Conservation (phyloP, 2,329 filamentous ascomycete species). For the Pseudogymnoascus destructans region DNA sequence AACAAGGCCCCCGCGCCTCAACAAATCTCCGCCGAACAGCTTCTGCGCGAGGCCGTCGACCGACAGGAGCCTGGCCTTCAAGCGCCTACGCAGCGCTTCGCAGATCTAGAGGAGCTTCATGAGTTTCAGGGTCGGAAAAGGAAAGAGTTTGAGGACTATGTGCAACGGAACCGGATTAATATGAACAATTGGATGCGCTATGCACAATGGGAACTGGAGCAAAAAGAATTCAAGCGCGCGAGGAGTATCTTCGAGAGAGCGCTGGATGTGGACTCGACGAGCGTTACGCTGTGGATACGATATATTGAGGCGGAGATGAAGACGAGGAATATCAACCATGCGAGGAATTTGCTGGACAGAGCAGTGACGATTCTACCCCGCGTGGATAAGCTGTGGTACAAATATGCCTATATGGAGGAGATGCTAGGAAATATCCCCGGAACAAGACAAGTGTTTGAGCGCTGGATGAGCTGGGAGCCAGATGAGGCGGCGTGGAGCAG, state of each 20-base stretch:
- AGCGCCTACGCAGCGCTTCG: conserved; percentile 86
- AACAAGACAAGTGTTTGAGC: conserved; percentile 85
- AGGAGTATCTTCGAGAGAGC: conserved; percentile 90
- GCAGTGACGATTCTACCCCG: conserved; percentile 86
- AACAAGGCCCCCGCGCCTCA: conserved; percentile 90
- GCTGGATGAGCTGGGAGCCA: conserved; percentile 98
- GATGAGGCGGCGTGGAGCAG: conserved; percentile 91
- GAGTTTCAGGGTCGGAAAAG: conserved; percentile 93
- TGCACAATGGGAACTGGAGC: conserved; percentile 92
- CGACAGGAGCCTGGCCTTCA: conserved; percentile 80
- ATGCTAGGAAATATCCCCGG: conserved; percentile 89
- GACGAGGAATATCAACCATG: conserved; percentile 88
- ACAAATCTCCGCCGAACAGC: conserved; percentile 92
- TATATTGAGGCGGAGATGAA: conserved; percentile 98
- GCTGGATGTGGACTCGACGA: conserved; percentile 80
- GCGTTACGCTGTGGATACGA: conserved; percentile 75
- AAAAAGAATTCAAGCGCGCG: conserved; percentile 90
- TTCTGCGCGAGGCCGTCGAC: conserved; percentile 93
- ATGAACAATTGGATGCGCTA: conserved; percentile 99
- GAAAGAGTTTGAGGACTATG: conserved; percentile 96
- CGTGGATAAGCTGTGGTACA: conserved; percentile 97
- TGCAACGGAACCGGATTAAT: conserved; percentile 83
- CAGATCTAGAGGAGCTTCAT: conserved; percentile 93
- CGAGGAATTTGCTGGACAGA: conserved; percentile 82
- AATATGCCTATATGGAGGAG: conserved; percentile 98